Percentiles rank a stretch among this genome's conserved stretches.
Conservation (phyloP, 495 filamentous ascomycete species). For the Darksidea phi region DNA sequence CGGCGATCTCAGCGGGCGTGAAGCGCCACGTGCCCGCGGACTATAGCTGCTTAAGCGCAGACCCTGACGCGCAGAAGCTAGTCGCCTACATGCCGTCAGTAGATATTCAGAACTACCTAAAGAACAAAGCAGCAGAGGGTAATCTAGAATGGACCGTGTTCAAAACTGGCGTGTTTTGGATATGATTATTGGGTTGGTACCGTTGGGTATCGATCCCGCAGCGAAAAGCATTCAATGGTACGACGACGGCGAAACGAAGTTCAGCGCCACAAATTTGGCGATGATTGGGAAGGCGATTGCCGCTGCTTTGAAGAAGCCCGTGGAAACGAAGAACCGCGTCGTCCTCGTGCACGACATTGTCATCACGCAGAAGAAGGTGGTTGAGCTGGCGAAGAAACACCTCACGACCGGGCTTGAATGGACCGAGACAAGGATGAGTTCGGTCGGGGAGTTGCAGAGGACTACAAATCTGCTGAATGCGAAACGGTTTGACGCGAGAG, state of each 20-base stretch:
- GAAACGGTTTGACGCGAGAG: neutral
- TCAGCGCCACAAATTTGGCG: slow-evolving; percentile 45
- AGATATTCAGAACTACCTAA: slow-evolving; percentile 48
- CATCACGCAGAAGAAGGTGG: slow-evolving; percentile 49
- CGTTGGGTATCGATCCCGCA: neutral
- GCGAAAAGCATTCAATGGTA: slow-evolving; percentile 47
- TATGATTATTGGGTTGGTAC: neutral
- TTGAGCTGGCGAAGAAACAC: slow-evolving; percentile 44
- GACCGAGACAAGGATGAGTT: neutral
- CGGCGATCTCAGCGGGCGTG: slow-evolving; percentile 38
- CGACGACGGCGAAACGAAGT: slow-evolving; percentile 44
- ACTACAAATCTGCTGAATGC: neutral
- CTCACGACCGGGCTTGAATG: neutral
- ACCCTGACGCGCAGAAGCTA: slow-evolving; percentile 8
- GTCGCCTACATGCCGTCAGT: slow-evolving; percentile 40
- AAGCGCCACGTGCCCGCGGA: slow-evolving; percentile 43
- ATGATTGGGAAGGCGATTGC: slow-evolving; percentile 45
- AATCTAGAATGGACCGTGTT: slow-evolving; percentile 51
- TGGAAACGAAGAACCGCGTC: slow-evolving; percentile 47
- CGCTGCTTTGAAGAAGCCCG: slow-evolving; percentile 42
- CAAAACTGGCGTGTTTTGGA: slow-evolving; percentile 46
- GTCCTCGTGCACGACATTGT: slow-evolving; percentile 48
- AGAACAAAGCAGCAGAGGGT: slow-evolving; percentile 39
- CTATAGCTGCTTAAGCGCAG: slow-evolving; percentile 42
- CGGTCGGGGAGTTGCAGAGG: neutral